These are phyloP conservation scores for Calcarisporium arbuscula DNA, from an alignment of 2,329 filamentous ascomycete species.

Conservation along the genomic window DNA sequence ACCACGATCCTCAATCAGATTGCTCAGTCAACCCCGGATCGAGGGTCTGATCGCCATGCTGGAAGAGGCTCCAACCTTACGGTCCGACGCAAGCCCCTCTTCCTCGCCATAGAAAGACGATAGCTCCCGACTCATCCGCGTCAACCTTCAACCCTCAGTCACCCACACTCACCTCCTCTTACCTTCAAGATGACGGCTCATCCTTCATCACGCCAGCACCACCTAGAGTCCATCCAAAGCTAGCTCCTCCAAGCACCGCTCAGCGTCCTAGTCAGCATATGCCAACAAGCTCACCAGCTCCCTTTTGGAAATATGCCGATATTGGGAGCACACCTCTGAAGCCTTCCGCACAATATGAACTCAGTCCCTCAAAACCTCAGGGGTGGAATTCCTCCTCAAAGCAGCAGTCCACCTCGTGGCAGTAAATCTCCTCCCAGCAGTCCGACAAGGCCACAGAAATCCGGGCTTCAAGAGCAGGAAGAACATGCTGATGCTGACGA, in stretches of 20 bases:
- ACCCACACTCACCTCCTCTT: constrained; percentile 56
- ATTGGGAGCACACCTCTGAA: constrained; percentile 65
- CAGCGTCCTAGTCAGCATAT: constrained; percentile 80
- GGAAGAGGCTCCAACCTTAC: constrained; percentile 32
- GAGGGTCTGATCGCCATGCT: constrained; percentile 33
- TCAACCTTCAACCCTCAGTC: constrained; percentile 50
- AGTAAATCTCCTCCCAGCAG: constrained; percentile 48
- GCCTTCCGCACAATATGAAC: constrained; percentile 42
- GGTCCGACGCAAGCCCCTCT: constrained; percentile 57
- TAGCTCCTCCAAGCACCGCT: constrained; percentile 74
- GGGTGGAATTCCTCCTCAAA: constrained; percentile 37
- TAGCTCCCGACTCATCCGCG: constrained; percentile 36
- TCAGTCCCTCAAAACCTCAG: constrained; percentile 51
- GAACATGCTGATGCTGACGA: constrained; percentile 25
- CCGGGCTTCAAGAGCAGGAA: constrained; percentile 18
- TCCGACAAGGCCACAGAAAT: constrained; percentile 37
- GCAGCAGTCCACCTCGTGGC: constrained; percentile 50
- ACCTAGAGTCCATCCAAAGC: constrained; percentile 63
- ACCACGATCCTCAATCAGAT: constrained; percentile 42
- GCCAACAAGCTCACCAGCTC: constrained; percentile 77
- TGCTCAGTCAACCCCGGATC: constrained; percentile 54
- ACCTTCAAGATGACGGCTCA: constrained; percentile 51
- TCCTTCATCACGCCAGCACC: constrained; percentile 69
- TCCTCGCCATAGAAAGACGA: constrained; percentile 48
- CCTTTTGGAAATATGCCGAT: constrained; percentile 84